Conservation (phyloP, 2,329 filamentous ascomycete genomes). For the Incumbomyces delicatus region DNA sequence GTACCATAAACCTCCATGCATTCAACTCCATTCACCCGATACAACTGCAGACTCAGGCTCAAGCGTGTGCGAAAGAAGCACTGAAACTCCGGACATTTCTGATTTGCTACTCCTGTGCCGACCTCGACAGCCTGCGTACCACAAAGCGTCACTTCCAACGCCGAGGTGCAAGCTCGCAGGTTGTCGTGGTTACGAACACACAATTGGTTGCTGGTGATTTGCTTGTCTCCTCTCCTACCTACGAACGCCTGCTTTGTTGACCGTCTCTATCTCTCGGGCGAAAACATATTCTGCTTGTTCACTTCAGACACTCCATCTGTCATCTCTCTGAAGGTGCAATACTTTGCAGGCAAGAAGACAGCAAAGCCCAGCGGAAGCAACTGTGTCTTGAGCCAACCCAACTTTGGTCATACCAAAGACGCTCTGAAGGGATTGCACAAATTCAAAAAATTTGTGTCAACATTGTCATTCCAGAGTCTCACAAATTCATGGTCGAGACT, state of each 20-base stretch:
- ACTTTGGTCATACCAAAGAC: too few species aligned
- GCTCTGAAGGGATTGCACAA: too few species aligned
- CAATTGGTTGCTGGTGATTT: not conserved
- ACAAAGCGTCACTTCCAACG: conserved; percentile 2
- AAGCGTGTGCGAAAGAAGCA: conserved; percentile 4
- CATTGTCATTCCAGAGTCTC: too few species aligned
- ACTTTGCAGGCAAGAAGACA: too few species aligned
- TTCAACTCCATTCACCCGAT: conserved; percentile 1
- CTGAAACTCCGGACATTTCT: not conserved
- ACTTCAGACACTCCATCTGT: too few species aligned
- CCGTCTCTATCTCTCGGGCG: not conserved
- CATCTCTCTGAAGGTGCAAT: too few species aligned
- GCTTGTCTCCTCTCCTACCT: not conserved
- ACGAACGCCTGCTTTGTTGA: not conserved
- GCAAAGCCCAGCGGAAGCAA: too few species aligned
- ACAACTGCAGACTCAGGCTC: not conserved
- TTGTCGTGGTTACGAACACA: conserved; percentile 3
- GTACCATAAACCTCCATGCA: too few species aligned
- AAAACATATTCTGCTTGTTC: not conserved
- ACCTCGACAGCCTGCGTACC: not conserved
- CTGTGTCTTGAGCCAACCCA: too few species aligned
- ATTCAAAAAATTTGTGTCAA: too few species aligned
- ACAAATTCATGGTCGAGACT: too few species aligned
- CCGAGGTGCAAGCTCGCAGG: conserved; percentile 1
- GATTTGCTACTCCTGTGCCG: conserved; percentile 2